Percentiles rank a stretch among this genome's conserved stretches.
These are phyloP conservation scores for Diaporthe ampelina DNA, from an alignment of 2,329 filamentous ascomycete genomes.

Conservation along the genomic window DNA sequence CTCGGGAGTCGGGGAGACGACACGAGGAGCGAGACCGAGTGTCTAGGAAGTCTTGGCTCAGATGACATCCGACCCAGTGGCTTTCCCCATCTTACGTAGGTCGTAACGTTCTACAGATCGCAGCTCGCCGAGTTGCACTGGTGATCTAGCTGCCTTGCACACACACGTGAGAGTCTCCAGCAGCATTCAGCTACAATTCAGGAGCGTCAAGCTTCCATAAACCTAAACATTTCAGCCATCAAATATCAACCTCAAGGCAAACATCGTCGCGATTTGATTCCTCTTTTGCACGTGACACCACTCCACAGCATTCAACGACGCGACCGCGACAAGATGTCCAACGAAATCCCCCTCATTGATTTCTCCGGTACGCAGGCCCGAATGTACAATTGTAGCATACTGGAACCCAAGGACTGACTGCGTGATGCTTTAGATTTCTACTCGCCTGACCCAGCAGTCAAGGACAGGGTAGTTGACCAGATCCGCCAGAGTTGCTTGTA, in stretches of 20 bases:
- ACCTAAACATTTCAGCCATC: not conserved
- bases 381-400: too few relatives aligned
- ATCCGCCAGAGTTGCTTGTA: constrained; percentile 58
- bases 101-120: not conserved
- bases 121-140: not conserved
- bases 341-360: constrained; percentile 38
- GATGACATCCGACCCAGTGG: not conserved
- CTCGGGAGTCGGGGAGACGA: constrained; percentile 6
- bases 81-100: constrained; percentile 21
- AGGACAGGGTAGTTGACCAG: constrained; percentile 50
- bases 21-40: not conserved
- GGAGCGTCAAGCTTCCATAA: not conserved
- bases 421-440: constrained; percentile 29
- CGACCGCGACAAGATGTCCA: constrained; percentile 18
- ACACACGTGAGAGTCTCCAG: not conserved
- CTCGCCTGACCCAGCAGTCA: constrained; percentile 41
- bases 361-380: constrained; percentile 20
- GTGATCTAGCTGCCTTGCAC: not conserved
- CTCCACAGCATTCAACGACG: too few relatives aligned
- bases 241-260: not conserved
- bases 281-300: not conserved
- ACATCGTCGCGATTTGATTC: too few relatives aligned
- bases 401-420: not conserved
- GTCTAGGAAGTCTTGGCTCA: not conserved
- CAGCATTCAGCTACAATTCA: not conserved